These are phyloP conservation scores for Volvox carteri DNA, from an alignment of 163 green algal genomes.

Conservation along the genomic window DNA sequence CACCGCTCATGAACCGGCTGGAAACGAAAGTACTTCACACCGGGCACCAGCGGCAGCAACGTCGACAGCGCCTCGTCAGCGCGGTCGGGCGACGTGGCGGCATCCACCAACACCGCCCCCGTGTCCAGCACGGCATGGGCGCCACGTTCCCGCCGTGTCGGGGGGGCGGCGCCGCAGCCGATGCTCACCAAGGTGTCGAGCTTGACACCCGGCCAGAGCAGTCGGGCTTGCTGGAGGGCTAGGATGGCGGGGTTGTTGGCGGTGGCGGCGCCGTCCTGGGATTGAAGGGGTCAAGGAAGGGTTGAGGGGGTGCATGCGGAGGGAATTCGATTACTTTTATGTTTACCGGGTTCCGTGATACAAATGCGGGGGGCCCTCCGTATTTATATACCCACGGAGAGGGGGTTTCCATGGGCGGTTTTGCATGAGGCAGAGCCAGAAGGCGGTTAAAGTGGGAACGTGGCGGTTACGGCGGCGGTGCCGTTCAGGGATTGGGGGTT, in stretches of 20 bases:
- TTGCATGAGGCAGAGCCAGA: no score
- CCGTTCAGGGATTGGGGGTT: no score
- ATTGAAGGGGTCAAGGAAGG: background rate
- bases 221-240: slow-evolving; percentile 86
- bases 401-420: no score
- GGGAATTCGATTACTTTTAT: no score
- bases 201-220: slow-evolving; percentile 90
- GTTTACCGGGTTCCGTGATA: no score
- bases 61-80: slow-evolving; percentile 83
- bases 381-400: no score
- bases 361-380: no score
- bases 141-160: slow-evolving; percentile 13
- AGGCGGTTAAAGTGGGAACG: no score
- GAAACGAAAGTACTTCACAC: slow-evolving; percentile 91
- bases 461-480: no score
- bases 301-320: background rate
- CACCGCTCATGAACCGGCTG: slow-evolving; percentile 84
- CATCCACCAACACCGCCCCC: slow-evolving; percentile 89
- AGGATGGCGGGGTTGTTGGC: slow-evolving; percentile 96
- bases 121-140: slow-evolving; percentile 76
- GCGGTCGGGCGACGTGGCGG: slow-evolving; percentile 43
- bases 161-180: slow-evolving; percentile 81
- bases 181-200: slow-evolving; percentile 88
- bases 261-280: slow-evolving; percentile 90
- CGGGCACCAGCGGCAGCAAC: slow-evolving; percentile 84